These are phyloP conservation scores for Xylaria digitata DNA, from an alignment of 2,329 filamentous ascomycete genomes.

Conservation along the genomic window DNA sequence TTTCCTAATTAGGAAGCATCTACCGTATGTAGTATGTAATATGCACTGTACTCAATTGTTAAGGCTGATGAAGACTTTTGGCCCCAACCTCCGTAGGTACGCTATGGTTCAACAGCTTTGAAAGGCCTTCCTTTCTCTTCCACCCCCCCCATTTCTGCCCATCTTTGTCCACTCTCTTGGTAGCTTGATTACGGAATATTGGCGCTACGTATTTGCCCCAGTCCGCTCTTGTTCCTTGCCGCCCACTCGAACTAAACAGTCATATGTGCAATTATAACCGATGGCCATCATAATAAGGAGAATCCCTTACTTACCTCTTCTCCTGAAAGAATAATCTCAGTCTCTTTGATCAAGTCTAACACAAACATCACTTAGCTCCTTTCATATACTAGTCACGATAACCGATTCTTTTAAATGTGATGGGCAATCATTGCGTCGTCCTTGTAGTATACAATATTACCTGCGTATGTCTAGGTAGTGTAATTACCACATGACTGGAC, in stretches of 20 bases:
- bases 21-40: too few relatives aligned
- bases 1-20: too few relatives aligned
- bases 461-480: too few relatives aligned
- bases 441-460: neutral
- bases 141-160: neutral
- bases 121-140: slow-evolving; percentile 1
- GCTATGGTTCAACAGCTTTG: neutral
- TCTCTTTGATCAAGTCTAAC: neutral
- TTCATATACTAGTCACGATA: neutral
- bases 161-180: slow-evolving; percentile 5
- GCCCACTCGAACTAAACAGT: neutral
- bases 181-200: slow-evolving; percentile 23
- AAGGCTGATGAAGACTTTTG: too few relatives aligned
- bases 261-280: slow-evolving; percentile 1
- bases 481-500: slow-evolving; percentile 26
- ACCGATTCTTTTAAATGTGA: slow-evolving; percentile 1
- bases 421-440: neutral
- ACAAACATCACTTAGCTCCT: neutral
- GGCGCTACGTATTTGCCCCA: neutral
- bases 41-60: too few relatives aligned
- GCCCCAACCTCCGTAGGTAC: too few relatives aligned
- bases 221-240: neutral
- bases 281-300: neutral
- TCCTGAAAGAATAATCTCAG: neutral
- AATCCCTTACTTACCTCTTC: neutral